Evolutionary conservation across 345 rosid genomes (phyloP).

Genomic region (Eucalyptus sp.): DNA sequence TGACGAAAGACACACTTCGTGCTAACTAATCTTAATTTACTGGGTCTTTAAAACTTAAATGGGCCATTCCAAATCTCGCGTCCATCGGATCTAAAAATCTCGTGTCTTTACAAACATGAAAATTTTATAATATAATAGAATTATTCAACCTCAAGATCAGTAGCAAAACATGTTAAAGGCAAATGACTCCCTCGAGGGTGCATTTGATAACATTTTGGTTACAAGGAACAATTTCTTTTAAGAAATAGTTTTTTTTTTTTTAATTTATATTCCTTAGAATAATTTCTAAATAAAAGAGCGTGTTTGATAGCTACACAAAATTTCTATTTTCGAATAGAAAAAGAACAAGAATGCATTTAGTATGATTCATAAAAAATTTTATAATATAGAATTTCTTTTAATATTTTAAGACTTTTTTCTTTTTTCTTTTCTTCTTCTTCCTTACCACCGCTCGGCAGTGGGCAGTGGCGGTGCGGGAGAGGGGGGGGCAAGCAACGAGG

Average conservation of each 20-base stretch:
- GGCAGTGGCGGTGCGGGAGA: rapidly evolving
- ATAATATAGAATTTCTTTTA: no score
- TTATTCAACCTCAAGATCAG: background rate
- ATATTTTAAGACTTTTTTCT: no score
- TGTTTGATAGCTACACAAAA: no score
- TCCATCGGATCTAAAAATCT: background rate
- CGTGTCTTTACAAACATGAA: background rate
- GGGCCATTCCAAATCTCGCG: background rate
- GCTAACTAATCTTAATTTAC: background rate
- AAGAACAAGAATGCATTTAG: no score
- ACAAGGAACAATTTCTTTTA: rapidly evolving
- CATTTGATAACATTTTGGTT: rapidly evolving
- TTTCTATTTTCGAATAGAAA: no score
- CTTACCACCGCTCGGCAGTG: no score
- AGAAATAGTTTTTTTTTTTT: no score
- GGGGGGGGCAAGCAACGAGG: rapidly evolving
- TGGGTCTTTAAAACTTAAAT: background rate
- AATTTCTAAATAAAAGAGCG: no score
- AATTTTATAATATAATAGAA: background rate
- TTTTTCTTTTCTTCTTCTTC: no score
- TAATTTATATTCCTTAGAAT: no score
- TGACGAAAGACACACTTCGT: background rate
- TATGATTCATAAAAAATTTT: no score
- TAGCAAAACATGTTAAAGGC: background rate
- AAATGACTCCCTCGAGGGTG: background rate